phyloP scores from a whole-genome alignment of 345 rosid species.

The Eucalyptus urophylla region DNA sequence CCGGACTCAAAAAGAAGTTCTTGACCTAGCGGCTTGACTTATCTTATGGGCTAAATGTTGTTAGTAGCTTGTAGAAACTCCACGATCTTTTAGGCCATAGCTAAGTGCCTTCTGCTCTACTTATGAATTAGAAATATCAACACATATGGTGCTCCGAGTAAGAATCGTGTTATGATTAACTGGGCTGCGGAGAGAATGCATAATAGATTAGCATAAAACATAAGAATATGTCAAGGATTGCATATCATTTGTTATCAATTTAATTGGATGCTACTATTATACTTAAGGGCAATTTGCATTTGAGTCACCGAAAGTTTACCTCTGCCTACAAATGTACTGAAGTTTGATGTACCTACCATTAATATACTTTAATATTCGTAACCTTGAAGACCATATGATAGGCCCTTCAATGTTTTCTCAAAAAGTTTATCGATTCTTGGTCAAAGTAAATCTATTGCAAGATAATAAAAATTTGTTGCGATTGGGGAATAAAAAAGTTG shows the following conservation, averaged over 20 bases:
- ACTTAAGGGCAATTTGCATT: no score
- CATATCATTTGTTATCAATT: no score
- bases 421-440: no score
- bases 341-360: no score
- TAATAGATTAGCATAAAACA: no score
- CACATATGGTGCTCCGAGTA: neutral
- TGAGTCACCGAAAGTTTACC: no score
- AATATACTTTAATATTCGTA: no score
- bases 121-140: no score
- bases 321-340: no score
- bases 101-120: neutral
- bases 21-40: rapidly evolving
- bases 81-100: rapidly evolving
- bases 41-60: neutral
- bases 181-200: no score
- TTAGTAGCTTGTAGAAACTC: neutral
- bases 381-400: neutral
- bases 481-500: neutral
- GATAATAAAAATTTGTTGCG: neutral
- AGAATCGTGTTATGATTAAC: neutral
- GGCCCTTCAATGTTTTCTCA: neutral
- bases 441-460: neutral
- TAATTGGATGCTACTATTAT: no score
- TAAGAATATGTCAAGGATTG: no score
- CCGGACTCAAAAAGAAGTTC: neutral